phyloP scores from a whole-genome alignment of 768 basidiomycete species.

The Phanerochaete carnosa region DNA sequence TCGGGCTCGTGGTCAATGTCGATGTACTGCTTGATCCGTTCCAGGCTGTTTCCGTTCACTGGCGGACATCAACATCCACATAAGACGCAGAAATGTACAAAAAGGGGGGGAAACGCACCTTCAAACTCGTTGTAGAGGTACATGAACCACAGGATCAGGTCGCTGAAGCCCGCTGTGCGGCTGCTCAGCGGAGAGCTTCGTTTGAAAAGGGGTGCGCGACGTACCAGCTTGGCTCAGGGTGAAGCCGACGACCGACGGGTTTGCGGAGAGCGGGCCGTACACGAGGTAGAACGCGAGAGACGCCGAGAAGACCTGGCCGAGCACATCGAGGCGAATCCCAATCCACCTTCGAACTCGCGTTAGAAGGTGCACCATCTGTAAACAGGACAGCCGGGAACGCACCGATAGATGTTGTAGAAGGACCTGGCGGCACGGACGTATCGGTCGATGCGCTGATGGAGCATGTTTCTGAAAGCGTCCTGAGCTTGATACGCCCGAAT shows the following conservation, averaged over 20 bases:
- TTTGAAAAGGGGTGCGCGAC: neutral
- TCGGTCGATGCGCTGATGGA: slow-evolving; percentile 49
- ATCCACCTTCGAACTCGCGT: slow-evolving; percentile 36
- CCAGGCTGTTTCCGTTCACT: slow-evolving; percentile 19
- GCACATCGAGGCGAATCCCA: slow-evolving; percentile 48
- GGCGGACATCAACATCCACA: neutral
- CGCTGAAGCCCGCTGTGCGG: slow-evolving; percentile 45
- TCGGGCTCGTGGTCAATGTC: slow-evolving; percentile 45
- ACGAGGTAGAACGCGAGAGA: slow-evolving; percentile 49
- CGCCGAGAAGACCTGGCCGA: slow-evolving; percentile 47
- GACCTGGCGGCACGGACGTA: slow-evolving; percentile 44
- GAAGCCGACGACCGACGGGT: slow-evolving; percentile 36
- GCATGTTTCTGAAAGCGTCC: slow-evolving; percentile 40
- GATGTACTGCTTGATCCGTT: slow-evolving; percentile 45
- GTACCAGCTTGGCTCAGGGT: slow-evolving; percentile 38
- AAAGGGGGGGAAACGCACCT: slow-evolving; percentile 28
- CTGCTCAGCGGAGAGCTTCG: neutral
- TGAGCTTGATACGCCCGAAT: slow-evolving; percentile 68
- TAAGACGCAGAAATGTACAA: neutral
- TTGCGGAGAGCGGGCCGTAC: slow-evolving; percentile 35
- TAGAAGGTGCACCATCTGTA: neutral
- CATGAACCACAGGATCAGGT: slow-evolving; percentile 49
- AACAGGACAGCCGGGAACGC: slow-evolving; percentile 24
- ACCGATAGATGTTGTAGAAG: slow-evolving; percentile 40
- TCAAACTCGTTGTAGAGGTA: slow-evolving; percentile 42